These are phyloP conservation scores for Teratosphaeria gauchensis DNA, from an alignment of 2,329 filamentous ascomycete genomes.

Conservation along the genomic window DNA sequence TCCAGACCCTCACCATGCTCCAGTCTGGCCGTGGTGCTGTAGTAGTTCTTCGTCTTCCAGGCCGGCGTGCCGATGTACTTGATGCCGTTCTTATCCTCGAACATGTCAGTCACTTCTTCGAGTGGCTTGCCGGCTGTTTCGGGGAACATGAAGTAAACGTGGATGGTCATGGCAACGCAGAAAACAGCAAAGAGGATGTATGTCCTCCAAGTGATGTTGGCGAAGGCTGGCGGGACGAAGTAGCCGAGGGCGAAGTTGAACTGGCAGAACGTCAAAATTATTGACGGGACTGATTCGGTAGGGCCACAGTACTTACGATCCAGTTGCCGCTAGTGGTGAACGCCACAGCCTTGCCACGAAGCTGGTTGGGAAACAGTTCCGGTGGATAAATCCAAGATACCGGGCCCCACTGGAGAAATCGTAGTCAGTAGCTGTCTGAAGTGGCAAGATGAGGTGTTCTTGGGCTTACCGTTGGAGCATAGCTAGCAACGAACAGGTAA, in stretches of 20 bases:
- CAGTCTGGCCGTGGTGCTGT: slow-evolving; percentile 9
- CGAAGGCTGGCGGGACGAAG: slow-evolving; percentile 50
- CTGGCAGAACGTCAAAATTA: no score
- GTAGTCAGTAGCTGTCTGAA: no score
- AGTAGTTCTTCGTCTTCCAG: slow-evolving; percentile 40
- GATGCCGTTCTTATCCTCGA: slow-evolving; percentile 35
- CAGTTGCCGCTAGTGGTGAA: slow-evolving; percentile 53
- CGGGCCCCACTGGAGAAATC: slow-evolving; percentile 41
- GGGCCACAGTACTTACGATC: slow-evolving; percentile 15
- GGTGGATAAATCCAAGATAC: slow-evolving; percentile 44
- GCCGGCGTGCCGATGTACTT: slow-evolving; percentile 44
- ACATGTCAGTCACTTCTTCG: slow-evolving; percentile 68
- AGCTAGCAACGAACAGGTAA: slow-evolving; percentile 56
- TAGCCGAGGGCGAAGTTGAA: slow-evolving; percentile 47
- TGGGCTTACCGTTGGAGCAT: slow-evolving; percentile 42
- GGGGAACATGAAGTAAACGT: slow-evolving; percentile 57
- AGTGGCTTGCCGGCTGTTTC: slow-evolving; percentile 38
- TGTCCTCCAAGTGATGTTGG: slow-evolving; percentile 39
- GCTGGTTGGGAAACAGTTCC: slow-evolving; percentile 52
- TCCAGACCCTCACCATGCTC: slow-evolving; percentile 15
- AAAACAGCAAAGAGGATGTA: slow-evolving; percentile 71
- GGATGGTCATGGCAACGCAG: slow-evolving; percentile 57
- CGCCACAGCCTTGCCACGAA: slow-evolving; percentile 55
- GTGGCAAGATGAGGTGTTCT: no score
- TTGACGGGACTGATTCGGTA: no score